Percentiles rank a stretch among this genome's conserved stretches.
Conservation (phyloP, 2,329 filamentous ascomycete genomes). For the Pseudopithomyces maydicus region DNA sequence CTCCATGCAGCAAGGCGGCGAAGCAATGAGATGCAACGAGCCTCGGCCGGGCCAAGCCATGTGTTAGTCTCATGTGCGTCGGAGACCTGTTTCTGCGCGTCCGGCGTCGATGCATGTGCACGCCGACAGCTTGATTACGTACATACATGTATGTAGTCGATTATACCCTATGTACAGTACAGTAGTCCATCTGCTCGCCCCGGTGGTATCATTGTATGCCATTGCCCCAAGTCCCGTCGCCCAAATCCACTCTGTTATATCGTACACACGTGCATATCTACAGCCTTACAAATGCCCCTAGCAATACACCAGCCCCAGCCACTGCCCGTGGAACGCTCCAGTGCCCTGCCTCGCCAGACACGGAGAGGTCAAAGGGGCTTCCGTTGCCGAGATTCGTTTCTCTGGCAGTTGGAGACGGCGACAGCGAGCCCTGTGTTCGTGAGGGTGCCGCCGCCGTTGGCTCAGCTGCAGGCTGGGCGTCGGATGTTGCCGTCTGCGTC, state of each 20-base stretch:
- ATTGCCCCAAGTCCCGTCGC: not conserved
- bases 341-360: slow-evolving; percentile 23
- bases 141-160: not conserved
- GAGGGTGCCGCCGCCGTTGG: slow-evolving; percentile 13
- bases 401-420: slow-evolving; percentile 12
- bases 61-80: too few relatives aligned
- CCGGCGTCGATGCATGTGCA: not conserved
- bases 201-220: slow-evolving; percentile 8
- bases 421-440: slow-evolving; percentile 6
- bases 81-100: too few relatives aligned
- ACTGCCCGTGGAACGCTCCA: slow-evolving; percentile 13
- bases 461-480: slow-evolving; percentile 15
- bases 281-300: slow-evolving; percentile 16
- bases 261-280: slow-evolving; percentile 6
- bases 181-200: too few relatives aligned
- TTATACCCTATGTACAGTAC: not conserved
- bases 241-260: not conserved
- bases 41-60: not conserved
- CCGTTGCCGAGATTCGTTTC: slow-evolving; percentile 24
- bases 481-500: not conserved
- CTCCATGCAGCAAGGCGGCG: not conserved
- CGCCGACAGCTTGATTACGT: not conserved
- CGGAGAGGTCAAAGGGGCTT: slow-evolving; percentile 32
- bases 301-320: slow-evolving; percentile 13
- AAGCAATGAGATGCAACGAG: not conserved